phyloP scores from a whole-genome alignment of 2,329 filamentous ascomycete genomes.

The Calycina herbarum region DNA sequence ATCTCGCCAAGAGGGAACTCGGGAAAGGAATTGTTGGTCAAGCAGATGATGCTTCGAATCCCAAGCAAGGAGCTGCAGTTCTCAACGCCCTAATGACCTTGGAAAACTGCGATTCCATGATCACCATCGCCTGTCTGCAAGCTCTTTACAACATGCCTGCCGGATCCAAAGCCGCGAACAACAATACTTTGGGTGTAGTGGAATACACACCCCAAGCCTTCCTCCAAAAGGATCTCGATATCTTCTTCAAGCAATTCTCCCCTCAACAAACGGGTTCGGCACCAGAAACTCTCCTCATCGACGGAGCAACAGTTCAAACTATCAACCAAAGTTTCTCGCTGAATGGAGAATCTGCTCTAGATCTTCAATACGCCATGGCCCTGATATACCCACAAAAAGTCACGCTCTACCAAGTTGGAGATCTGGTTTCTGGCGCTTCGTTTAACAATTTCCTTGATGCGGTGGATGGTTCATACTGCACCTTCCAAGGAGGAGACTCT shows the following conservation, averaged over 20 bases:
- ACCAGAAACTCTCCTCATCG: slow-evolving; percentile 40
- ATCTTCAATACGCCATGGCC: slow-evolving; percentile 46
- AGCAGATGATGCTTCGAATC: slow-evolving; percentile 31
- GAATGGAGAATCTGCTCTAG: slow-evolving; percentile 43
- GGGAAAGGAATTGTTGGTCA: slow-evolving; percentile 33
- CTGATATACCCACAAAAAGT: slow-evolving; percentile 53
- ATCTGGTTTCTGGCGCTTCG: slow-evolving; percentile 31
- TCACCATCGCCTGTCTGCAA: slow-evolving; percentile 57
- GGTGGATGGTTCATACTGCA: slow-evolving; percentile 48
- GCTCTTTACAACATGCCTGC: slow-evolving; percentile 51
- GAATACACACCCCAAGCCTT: slow-evolving; percentile 57
- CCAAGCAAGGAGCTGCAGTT: slow-evolving; percentile 30
- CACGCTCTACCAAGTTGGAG: slow-evolving; percentile 50
- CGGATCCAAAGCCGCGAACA: slow-evolving; percentile 38
- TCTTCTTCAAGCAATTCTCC: slow-evolving; percentile 49
- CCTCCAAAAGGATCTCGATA: slow-evolving; percentile 49
- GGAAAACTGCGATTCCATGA: slow-evolving; percentile 51
- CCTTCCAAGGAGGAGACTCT: slow-evolving; percentile 44
- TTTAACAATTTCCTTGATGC: slow-evolving; percentile 42
- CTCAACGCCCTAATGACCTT: slow-evolving; percentile 31
- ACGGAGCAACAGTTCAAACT: slow-evolving; percentile 40
- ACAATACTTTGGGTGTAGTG: slow-evolving; percentile 55
- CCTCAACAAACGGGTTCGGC: slow-evolving; percentile 42
- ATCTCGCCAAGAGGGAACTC: slow-evolving; percentile 1
- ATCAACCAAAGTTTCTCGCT: slow-evolving; percentile 41